Evolutionary conservation across 768 basidiomycete species (phyloP).

Genomic region (Mycena metata): DNA sequence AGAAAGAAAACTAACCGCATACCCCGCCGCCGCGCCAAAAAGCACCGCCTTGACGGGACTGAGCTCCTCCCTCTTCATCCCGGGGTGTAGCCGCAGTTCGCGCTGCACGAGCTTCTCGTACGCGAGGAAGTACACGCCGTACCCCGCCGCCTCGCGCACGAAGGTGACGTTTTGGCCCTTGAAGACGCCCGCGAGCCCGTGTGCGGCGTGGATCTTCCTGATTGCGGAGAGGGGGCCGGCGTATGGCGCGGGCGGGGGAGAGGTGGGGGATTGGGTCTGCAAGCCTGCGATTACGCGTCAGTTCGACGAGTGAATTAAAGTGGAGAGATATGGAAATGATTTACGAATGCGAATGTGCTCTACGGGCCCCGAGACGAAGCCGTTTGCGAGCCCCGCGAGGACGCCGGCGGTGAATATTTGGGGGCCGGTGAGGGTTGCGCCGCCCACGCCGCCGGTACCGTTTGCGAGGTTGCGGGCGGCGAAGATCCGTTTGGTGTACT

Average conservation of each 20-base stretch:
- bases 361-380: slow-evolving; percentile 94
- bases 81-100: slow-evolving; percentile 77
- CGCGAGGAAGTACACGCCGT: slow-evolving; percentile 90
- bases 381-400: slow-evolving; percentile 90
- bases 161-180: slow-evolving; percentile 95
- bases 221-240: slow-evolving; percentile 90
- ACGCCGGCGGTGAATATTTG: slow-evolving; percentile 87
- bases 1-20: slow-evolving; percentile 71
- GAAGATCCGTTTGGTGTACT: slow-evolving; percentile 87
- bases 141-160: slow-evolving; percentile 84
- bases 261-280: slow-evolving; percentile 88
- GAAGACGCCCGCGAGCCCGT: slow-evolving; percentile 89
- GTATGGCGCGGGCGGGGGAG: slow-evolving; percentile 67
- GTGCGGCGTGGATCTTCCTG: slow-evolving; percentile 79
- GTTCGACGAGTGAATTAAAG: no score
- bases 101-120: slow-evolving; percentile 94
- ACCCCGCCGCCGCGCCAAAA: slow-evolving; percentile 94
- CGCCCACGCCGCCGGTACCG: slow-evolving; percentile 76
- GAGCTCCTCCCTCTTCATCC: slow-evolving; percentile 82
- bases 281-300: slow-evolving; percentile 73
- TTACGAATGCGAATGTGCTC: slow-evolving; percentile 99
- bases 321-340: no score
- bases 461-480: slow-evolving; percentile 68
- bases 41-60: slow-evolving; percentile 82
- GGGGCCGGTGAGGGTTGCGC: slow-evolving; percentile 65